Percentiles rank a stretch among this genome's conserved stretches.
phyloP scores from a whole-genome alignment of 1,284 basidiomycete genomes.

The Boletus semigastroideus region DNA sequence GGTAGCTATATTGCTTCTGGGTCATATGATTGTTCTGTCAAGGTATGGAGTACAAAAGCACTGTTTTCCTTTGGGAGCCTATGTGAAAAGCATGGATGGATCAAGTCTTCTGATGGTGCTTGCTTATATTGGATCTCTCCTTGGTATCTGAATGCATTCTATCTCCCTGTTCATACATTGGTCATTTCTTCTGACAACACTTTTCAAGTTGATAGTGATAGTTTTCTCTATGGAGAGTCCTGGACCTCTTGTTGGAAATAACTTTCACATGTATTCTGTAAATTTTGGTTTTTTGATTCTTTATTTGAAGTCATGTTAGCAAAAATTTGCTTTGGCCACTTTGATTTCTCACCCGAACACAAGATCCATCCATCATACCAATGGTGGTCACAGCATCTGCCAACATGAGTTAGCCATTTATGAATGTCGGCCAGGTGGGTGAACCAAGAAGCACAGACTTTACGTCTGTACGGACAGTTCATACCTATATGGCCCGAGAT shows the following conservation, averaged over 20 bases:
- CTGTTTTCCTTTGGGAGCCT: neutral
- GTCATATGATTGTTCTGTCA: neutral
- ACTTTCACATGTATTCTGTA: neutral
- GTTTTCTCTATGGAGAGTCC: neutral
- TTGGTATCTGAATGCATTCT: neutral
- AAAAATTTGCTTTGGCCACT: too few species aligned
- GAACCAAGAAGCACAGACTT: slow-evolving; percentile 92
- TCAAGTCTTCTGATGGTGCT: neutral
- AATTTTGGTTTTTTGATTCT: too few species aligned
- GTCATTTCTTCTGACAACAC: neutral
- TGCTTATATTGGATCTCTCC: neutral
- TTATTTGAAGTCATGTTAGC: too few species aligned
- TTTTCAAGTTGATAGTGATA: neutral
- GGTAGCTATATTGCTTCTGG: neutral
- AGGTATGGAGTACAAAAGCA: neutral
- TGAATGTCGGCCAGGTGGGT: slow-evolving; percentile 90
- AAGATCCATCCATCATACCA: slow-evolving; percentile 91
- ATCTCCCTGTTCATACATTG: neutral
- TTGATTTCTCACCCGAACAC: slow-evolving; percentile 85
- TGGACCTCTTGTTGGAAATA: neutral
- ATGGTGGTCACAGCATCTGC: slow-evolving; percentile 93
- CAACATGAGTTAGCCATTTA: slow-evolving; percentile 88
- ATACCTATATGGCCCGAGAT: slow-evolving; percentile 51
- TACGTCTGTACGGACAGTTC: slow-evolving; percentile 92
- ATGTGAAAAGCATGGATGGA: neutral